Percentiles rank a stretch among this genome's conserved stretches.
Conservation (phyloP, 2,329 filamentous ascomycete species). For the Aspergillus sp. region DNA sequence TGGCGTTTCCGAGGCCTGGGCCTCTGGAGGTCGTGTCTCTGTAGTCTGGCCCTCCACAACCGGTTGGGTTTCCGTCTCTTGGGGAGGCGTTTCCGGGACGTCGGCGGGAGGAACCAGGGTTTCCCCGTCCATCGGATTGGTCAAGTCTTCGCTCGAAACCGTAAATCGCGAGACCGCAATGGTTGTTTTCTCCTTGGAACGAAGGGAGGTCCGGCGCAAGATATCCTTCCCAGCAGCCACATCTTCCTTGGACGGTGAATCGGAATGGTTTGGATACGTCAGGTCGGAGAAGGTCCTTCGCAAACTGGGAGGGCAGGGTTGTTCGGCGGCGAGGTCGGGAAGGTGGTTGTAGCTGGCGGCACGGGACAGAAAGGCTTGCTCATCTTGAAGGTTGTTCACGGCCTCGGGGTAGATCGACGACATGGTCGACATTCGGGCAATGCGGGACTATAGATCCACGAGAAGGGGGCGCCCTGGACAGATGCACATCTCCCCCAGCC, state of each 20-base stretch:
- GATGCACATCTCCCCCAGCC: constrained; percentile 30
- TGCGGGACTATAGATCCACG: constrained; percentile 17
- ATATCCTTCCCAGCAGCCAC: constrained; percentile 43
- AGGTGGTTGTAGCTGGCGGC: constrained; percentile 61
- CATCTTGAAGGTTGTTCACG: constrained; percentile 26
- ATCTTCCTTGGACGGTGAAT: constrained; percentile 38
- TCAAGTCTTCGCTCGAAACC: constrained; percentile 37
- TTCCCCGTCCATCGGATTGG: constrained; percentile 22
- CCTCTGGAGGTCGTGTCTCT: neutral
- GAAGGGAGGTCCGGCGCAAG: constrained; percentile 41
- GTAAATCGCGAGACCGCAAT: constrained; percentile 37
- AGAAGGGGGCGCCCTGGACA: constrained; percentile 23
- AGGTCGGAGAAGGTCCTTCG: constrained; percentile 53
- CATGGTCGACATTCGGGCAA: constrained; percentile 30
- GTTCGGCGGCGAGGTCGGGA: constrained; percentile 39
- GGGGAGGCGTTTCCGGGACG: neutral
- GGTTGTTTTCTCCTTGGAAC: constrained; percentile 34
- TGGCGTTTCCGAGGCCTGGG: constrained; percentile 25
- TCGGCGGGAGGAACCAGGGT: constrained; percentile 17
- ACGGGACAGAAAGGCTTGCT: constrained; percentile 43
- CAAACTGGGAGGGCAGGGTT: constrained; percentile 37
- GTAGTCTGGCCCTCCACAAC: neutral
- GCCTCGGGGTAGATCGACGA: constrained; percentile 28
- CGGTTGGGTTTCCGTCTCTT: neutral
- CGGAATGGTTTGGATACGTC: constrained; percentile 42